Conservation (phyloP, 2,329 filamentous ascomycete species). For the Aureobasidium melanogenum region DNA sequence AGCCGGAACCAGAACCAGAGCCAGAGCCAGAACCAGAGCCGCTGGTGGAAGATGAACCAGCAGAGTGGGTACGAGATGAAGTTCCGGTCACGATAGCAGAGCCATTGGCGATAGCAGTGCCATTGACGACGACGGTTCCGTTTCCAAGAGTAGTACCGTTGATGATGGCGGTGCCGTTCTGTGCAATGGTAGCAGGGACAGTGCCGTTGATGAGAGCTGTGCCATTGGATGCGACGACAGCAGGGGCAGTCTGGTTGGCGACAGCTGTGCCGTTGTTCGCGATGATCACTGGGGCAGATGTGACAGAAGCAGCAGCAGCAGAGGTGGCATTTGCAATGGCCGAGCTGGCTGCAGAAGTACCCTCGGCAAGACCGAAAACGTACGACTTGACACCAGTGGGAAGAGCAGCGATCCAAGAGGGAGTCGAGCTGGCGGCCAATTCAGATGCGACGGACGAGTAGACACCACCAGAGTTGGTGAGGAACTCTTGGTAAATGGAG, state of each 20-base stretch:
- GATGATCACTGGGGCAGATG: slow-evolving; percentile 9
- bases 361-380: slow-evolving; percentile 21
- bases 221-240: slow-evolving; percentile 10
- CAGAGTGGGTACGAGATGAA: background rate
- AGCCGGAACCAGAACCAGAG: slow-evolving; percentile 1
- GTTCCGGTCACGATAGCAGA: background rate
- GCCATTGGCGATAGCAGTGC: background rate
- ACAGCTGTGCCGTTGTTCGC: slow-evolving; percentile 4
- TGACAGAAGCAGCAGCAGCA: slow-evolving; percentile 12
- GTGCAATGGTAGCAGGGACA: background rate
- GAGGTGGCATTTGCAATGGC: slow-evolving; percentile 16
- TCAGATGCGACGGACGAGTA: slow-evolving; percentile 34
- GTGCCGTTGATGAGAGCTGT: slow-evolving; percentile 13
- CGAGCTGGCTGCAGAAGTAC: slow-evolving; percentile 18
- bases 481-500: slow-evolving; percentile 30
- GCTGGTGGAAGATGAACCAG: background rate
- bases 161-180: slow-evolving; percentile 3
- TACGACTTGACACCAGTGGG: slow-evolving; percentile 37
- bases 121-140: slow-evolving; percentile 12
- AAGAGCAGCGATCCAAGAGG: slow-evolving; percentile 37
- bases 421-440: slow-evolving; percentile 34
- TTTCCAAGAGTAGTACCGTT: slow-evolving; percentile 14
- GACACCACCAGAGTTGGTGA: slow-evolving; percentile 34
- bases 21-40: background rate
- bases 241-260: slow-evolving; percentile 7